Conservation (phyloP, 2,329 filamentous ascomycete species). For the Ilyonectria destructans region DNA sequence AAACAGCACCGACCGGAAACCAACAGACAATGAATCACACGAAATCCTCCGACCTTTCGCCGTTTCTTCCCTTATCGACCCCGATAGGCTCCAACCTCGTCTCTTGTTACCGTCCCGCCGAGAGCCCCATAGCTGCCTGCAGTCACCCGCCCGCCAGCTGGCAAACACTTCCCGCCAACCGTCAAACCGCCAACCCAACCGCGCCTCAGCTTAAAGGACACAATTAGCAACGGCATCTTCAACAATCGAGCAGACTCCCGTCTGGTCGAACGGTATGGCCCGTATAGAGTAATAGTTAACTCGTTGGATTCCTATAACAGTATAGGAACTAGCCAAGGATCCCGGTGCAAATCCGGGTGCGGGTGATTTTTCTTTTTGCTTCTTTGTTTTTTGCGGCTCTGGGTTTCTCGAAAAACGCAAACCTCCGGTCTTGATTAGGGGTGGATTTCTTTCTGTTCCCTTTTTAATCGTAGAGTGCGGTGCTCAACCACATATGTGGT, state of each 20-base stretch:
- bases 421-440: background rate
- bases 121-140: constrained; percentile 31
- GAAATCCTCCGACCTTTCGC: background rate
- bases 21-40: background rate
- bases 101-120: constrained; percentile 31
- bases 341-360: constrained; percentile 57
- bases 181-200: background rate
- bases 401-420: background rate
- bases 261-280: constrained; percentile 49
- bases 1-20: background rate
- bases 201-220: constrained; percentile 32
- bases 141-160: constrained; percentile 37
- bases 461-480: background rate
- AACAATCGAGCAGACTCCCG: constrained; percentile 35
- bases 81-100: background rate
- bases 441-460: background rate
- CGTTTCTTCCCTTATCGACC: background rate
- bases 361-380: constrained; percentile 46
- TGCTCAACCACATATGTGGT: background rate
- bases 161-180: constrained; percentile 24
- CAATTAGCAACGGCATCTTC: constrained; percentile 18
- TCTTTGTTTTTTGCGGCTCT: background rate
- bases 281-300: constrained; percentile 57
- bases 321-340: constrained; percentile 55
- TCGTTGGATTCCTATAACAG: constrained; percentile 55